Evolutionary conservation across 2,329 filamentous ascomycete species (phyloP).

Genomic region (Myriosclerotinia scirpicola): DNA sequence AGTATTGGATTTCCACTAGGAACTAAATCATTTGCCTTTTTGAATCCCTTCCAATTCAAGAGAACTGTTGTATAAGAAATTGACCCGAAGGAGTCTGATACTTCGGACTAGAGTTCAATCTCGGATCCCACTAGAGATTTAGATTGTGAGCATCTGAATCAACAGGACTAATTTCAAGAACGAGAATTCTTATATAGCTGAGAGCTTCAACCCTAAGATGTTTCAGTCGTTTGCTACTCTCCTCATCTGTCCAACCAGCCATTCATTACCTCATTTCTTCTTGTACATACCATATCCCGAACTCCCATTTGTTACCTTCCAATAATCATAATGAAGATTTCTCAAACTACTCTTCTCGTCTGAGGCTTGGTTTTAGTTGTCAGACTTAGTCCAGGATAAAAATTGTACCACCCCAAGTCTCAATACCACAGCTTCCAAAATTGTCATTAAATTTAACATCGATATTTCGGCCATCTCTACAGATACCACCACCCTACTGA

Average conservation of each 20-base stretch:
- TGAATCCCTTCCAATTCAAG: too few relatives aligned
- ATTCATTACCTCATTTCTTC: background rate
- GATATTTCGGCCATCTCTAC: constrained; percentile 3
- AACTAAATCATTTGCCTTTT: too few relatives aligned
- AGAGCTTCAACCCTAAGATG: background rate
- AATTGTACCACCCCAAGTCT: background rate
- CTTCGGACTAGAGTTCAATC: too few relatives aligned
- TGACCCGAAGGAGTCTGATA: too few relatives aligned
- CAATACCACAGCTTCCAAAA: constrained; percentile 18
- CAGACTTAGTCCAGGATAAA: background rate
- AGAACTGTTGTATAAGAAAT: too few relatives aligned
- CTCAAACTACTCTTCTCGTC: background rate
- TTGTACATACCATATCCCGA: background rate
- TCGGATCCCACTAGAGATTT: background rate
- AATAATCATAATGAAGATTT: constrained; percentile 8
- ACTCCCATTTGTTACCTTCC: too few relatives aligned
- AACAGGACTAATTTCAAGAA: background rate
- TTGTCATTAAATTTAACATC: background rate
- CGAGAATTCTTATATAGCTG: background rate
- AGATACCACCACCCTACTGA: background rate
- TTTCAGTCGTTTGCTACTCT: background rate
- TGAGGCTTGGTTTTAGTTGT: constrained; percentile 1
- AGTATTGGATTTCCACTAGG: too few relatives aligned
- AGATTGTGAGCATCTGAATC: background rate
- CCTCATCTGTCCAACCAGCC: background rate